Conservation (phyloP, 371 early-diverging fungal species). For the Apophysomyces variabilis region DNA sequence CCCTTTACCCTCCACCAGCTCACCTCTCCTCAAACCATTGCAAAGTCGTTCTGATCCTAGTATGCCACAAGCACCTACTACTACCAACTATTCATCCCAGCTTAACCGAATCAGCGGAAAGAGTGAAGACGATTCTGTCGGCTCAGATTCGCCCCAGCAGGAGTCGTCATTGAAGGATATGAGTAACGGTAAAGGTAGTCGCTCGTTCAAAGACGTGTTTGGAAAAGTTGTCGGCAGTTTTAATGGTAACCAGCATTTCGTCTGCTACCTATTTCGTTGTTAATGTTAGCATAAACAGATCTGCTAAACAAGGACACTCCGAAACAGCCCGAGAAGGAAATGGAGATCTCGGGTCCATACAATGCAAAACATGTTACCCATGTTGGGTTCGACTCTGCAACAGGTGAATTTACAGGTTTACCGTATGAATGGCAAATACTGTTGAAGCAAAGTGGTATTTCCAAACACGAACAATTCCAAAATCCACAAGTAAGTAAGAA, state of each 20-base stretch:
- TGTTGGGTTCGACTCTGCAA: slow-evolving; percentile 88
- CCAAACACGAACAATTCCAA: slow-evolving; percentile 92
- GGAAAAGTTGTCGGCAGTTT: slow-evolving; percentile 67
- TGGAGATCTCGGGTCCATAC: slow-evolving; percentile 95
- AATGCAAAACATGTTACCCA: slow-evolving; percentile 97
- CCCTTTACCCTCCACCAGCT: slow-evolving; percentile 33
- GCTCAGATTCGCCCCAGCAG: slow-evolving; percentile 15
- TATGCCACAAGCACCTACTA: not conserved
- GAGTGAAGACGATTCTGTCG: slow-evolving; percentile 26
- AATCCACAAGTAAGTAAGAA: slow-evolving; percentile 80
- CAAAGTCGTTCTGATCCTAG: slow-evolving; percentile 15
- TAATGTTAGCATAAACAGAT: slow-evolving; percentile 39
- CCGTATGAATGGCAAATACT: slow-evolving; percentile 94
- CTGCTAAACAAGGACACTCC: slow-evolving; percentile 58
- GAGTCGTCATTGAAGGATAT: slow-evolving; percentile 27
- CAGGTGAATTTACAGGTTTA: slow-evolving; percentile 94
- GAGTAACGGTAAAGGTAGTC: slow-evolving; percentile 6
- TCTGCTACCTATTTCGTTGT: slow-evolving; percentile 2
- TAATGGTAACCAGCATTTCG: slow-evolving; percentile 49
- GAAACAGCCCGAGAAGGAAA: slow-evolving; percentile 62
- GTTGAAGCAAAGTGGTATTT: slow-evolving; percentile 91
- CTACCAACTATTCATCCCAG: slow-evolving; percentile 21
- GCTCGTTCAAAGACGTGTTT: slow-evolving; percentile 70
- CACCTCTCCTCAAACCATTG: slow-evolving; percentile 26
- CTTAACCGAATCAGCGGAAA: slow-evolving; percentile 24